A percentile compares a stretch with the other conserved stretches of the same genome.
phyloP scores from a whole-genome alignment of 768 basidiomycete species.

The Panaeolus cyanescens region DNA sequence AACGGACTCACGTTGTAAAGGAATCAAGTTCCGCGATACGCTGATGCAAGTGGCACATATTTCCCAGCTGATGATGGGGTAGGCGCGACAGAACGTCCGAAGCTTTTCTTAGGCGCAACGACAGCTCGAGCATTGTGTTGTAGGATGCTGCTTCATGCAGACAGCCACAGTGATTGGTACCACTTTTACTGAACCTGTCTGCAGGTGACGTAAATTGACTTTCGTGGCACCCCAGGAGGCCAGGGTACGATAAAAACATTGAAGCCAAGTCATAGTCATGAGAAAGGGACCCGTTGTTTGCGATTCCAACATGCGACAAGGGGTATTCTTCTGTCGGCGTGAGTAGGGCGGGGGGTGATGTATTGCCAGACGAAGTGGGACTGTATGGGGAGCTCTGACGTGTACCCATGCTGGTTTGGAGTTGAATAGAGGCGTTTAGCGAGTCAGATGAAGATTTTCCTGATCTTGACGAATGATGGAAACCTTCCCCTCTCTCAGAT shows the following conservation, averaged over 20 bases:
- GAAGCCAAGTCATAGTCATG: conserved; percentile 45
- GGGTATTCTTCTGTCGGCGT: conserved; percentile 49
- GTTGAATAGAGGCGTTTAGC: conserved; percentile 9
- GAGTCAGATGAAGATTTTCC: neutral
- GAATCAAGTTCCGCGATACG: conserved; percentile 49
- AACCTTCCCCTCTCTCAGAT: conserved; percentile 27
- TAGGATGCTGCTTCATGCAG: conserved; percentile 56
- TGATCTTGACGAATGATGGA: neutral
- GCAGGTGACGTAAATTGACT: conserved; percentile 17
- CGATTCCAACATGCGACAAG: conserved; percentile 30
- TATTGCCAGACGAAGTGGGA: conserved; percentile 33
- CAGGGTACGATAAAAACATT: conserved; percentile 39
- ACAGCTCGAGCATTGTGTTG: conserved; percentile 64
- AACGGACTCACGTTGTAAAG: conserved; percentile 51
- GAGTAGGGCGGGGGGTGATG: conserved; percentile 39
- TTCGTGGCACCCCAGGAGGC: conserved; percentile 26
- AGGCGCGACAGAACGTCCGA: conserved; percentile 54
- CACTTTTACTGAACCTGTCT: conserved; percentile 25
- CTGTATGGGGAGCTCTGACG: conserved; percentile 28
- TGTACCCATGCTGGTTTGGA: conserved; percentile 26
- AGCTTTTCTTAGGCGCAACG: conserved; percentile 60
- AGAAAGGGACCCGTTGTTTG: conserved; percentile 14
- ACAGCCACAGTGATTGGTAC: conserved; percentile 54
- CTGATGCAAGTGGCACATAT: conserved; percentile 39
- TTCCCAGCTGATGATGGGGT: conserved; percentile 38